Evolutionary conservation across 345 rosid genomes (phyloP).

Genomic region (Acer yangbiense): DNA sequence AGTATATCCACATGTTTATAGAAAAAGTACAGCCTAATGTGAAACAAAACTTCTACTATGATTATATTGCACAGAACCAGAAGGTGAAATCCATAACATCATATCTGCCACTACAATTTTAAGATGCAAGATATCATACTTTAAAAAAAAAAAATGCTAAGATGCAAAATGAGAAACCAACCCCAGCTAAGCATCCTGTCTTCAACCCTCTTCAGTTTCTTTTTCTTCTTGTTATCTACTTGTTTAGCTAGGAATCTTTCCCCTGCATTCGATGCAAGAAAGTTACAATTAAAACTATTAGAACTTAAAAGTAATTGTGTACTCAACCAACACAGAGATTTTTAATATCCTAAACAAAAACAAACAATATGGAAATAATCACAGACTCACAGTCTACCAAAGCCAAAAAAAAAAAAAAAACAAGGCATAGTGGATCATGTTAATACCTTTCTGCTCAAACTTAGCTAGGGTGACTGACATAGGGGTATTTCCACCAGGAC

Average conservation of each 20-base stretch:
- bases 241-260: constrained; percentile 79
- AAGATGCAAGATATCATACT: neutral
- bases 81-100: neutral
- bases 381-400: neutral
- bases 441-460: constrained; percentile 91
- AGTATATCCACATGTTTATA: neutral
- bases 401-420: neutral
- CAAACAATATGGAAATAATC: constrained; percentile 7
- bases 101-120: neutral
- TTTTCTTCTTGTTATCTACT: constrained; percentile 84
- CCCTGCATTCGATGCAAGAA: constrained; percentile 48
- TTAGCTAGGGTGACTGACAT: constrained; percentile 87
- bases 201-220: constrained; percentile 86
- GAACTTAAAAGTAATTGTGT: neutral
- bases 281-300: neutral
- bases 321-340: constrained; percentile 2
- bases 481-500: constrained; percentile 68
- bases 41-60: neutral
- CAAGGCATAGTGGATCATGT: neutral
- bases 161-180: constrained; percentile 31
- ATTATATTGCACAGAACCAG: neutral
- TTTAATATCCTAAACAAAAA: constrained; percentile 14
- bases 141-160: neutral
- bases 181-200: constrained; percentile 98
- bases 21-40: neutral